Evolutionary conservation across 2,329 filamentous ascomycete genomes (phyloP), one percentile per base, ranked within the genome.

Genomic region (Zymoseptoria brevis): DNA sequence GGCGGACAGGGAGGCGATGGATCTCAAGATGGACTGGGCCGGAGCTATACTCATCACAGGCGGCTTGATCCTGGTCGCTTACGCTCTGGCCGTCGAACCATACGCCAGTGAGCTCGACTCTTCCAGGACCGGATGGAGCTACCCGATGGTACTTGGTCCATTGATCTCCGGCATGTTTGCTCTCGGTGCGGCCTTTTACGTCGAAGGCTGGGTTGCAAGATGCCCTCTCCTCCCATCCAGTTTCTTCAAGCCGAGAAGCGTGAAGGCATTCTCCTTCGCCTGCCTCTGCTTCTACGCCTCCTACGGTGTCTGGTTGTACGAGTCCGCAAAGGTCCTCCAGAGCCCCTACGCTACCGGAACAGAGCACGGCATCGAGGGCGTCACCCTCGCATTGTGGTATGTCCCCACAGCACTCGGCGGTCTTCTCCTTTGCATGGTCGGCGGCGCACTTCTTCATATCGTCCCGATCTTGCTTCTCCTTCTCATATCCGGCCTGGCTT

Each of bases 21-120:
- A 66, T 11, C 61, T 73, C 54, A 68, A 72, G 60, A 74, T 74
- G 72, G 72, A 74, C 58, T 74, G 72, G 71, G 55, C 65, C 21
- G 72, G 72, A 11, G 64, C 69, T 8, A 62, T 70, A 50, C 57
- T 73, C 13, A 72, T 73, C 48, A 73, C 69, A 8, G 64, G 65
- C 22, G 72, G 72, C 8, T 59, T 74, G 52, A 69, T 74, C 11
- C 56, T 74, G 8, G 60, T 73, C 1, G 65, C 69, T 9, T 74
- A 73, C 56, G 71, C 69, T 1, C 60, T 74, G 24, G 67, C 71
- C 4, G 71, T 72, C 0, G 68, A 69, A 58, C 69, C 72, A 5
- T 68, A 69, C 50, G 62, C 66, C 1, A 62, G 62, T 26, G 57
- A 57, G n/a, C 53, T 53, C 26, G 51, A 60, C n/a, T 57, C 60